Evolutionary conservation across 169 alveolate species (phyloP).

Genomic region (Plasmodium reichenowi): DNA sequence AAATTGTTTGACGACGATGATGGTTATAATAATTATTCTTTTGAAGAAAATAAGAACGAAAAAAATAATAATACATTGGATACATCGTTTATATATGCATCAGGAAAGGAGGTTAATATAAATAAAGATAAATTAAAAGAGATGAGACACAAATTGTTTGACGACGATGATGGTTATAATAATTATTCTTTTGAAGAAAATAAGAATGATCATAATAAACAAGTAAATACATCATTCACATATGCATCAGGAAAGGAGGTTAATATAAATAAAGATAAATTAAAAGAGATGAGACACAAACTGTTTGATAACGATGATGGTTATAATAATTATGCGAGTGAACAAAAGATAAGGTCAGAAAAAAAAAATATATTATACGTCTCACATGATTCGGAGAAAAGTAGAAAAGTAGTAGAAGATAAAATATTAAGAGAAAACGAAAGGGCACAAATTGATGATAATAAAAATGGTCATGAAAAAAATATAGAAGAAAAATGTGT

Average conservation of each 20-base stretch:
- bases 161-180: conserved; percentile 1
- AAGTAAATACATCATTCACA: background rate
- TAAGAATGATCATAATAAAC: background rate
- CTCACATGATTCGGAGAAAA: conserved; percentile 37
- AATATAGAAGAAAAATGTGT: no score
- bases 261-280: conserved; percentile 15
- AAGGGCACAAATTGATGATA: conserved; percentile 6
- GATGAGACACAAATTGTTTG: conserved; percentile 31
- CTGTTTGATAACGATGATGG: conserved; percentile 14
- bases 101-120: conserved; percentile 42
- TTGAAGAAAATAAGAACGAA: background rate
- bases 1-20: conserved; percentile 25
- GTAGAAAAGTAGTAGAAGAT: conserved; percentile 5
- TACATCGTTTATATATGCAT: conserved; percentile 39
- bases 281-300: conserved; percentile 16
- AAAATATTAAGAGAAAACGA: conserved; percentile 12
- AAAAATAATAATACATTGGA: background rate
- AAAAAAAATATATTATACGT: background rate
- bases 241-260: conserved; percentile 30
- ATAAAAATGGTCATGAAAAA: background rate
- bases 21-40: no score
- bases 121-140: conserved; percentile 24
- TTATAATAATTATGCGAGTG: background rate
- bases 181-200: background rate
- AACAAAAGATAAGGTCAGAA: background rate